These are phyloP conservation scores for Collybia nuda DNA, from an alignment of 768 basidiomycete genomes.

Conservation along the genomic window DNA sequence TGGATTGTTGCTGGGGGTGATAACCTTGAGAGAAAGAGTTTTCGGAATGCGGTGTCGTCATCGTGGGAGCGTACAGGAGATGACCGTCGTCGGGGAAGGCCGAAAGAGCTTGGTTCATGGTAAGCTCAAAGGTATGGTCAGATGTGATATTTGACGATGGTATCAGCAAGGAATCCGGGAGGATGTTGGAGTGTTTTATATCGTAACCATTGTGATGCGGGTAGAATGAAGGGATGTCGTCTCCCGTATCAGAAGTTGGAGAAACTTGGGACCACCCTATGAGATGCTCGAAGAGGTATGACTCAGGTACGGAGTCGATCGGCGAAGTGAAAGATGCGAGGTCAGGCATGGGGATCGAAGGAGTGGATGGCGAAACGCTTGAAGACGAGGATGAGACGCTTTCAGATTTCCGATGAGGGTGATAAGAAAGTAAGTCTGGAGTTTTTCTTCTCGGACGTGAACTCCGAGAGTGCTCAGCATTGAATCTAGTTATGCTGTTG, in stretches of 20 bases:
- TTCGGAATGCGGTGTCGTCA: slow-evolving; percentile 5
- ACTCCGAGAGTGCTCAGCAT: slow-evolving; percentile 34
- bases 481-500: slow-evolving; percentile 52
- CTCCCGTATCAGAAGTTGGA: slow-evolving; percentile 12
- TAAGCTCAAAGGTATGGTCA: slow-evolving; percentile 29
- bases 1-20: slow-evolving; percentile 4
- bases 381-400: slow-evolving; percentile 38
- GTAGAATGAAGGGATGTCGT: slow-evolving; percentile 15
- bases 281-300: slow-evolving; percentile 21
- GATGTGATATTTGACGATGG: slow-evolving; percentile 20
- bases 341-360: slow-evolving; percentile 24
- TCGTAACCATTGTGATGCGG: slow-evolving; percentile 13
- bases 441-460: slow-evolving; percentile 36
- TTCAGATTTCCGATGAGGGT: slow-evolving; percentile 30
- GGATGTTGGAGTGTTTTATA: slow-evolving; percentile 16
- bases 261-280: slow-evolving; percentile 20
- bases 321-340: slow-evolving; percentile 19
- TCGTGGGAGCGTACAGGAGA: slow-evolving; percentile 11
- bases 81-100: slow-evolving; percentile 29
- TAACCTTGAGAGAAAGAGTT: slow-evolving; percentile 5
- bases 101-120: slow-evolving; percentile 29
- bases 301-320: slow-evolving; percentile 18
- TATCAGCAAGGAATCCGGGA: slow-evolving; percentile 21
- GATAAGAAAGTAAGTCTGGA: slow-evolving; percentile 28
- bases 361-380: slow-evolving; percentile 40